Conservation (phyloP, 768 basidiomycete genomes). For the Panus rudis region DNA sequence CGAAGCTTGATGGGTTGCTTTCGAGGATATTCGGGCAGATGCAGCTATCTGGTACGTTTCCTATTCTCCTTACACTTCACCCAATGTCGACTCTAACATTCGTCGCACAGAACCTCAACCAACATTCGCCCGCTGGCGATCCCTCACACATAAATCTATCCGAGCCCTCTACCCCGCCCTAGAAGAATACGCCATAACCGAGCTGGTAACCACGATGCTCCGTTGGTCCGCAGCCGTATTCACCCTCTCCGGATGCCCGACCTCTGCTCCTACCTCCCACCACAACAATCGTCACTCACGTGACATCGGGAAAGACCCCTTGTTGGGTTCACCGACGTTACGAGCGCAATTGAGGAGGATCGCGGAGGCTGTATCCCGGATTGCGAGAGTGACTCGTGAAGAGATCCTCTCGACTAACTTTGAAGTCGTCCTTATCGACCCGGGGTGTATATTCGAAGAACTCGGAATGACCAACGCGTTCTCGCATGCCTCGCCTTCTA, state of each 20-base stretch:
- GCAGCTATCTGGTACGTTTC: constrained; percentile 15
- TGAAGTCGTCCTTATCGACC: constrained; percentile 58
- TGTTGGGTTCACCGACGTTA: constrained; percentile 25
- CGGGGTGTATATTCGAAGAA: constrained; percentile 41
- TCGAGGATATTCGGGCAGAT: constrained; percentile 18
- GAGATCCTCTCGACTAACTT: constrained; percentile 76
- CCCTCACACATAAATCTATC: constrained; percentile 63
- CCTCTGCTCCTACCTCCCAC: constrained; percentile 30
- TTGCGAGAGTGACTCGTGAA: constrained; percentile 60
- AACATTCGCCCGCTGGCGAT: constrained; percentile 71
- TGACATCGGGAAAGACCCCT: constrained; percentile 3
- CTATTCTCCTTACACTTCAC: background rate
- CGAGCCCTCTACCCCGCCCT: constrained; percentile 62
- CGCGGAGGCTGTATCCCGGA: constrained; percentile 51
- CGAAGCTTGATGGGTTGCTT: constrained; percentile 61
- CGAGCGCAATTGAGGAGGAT: constrained; percentile 60
- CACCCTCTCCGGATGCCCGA: constrained; percentile 50
- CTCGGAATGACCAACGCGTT: constrained; percentile 57
- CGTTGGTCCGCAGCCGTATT: constrained; percentile 68
- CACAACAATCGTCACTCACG: constrained; percentile 5
- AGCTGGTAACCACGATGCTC: constrained; percentile 67
- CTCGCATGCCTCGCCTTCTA: constrained; percentile 3
- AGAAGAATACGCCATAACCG: constrained; percentile 58
- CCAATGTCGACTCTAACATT: background rate
- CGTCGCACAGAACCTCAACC: constrained; percentile 58